A percentile compares a stretch with the other conserved stretches of the same genome.
Conservation (phyloP, 2,329 filamentous ascomycete genomes). For the Colletotrichum sp. region DNA sequence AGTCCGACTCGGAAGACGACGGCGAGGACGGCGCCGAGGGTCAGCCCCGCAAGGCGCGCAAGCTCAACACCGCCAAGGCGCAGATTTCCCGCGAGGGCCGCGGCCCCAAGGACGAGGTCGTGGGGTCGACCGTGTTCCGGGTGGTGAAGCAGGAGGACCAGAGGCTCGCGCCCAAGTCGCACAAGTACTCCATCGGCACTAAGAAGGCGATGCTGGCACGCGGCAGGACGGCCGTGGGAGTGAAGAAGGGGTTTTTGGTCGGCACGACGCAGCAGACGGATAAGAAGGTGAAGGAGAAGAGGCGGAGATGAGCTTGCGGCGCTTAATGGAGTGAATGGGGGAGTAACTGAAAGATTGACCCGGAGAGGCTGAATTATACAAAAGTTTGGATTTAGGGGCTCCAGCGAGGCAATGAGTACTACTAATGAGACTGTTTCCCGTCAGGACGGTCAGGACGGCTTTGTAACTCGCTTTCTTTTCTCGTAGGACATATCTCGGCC, state of each 20-base stretch:
- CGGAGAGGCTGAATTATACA: background rate
- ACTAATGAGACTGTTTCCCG: background rate
- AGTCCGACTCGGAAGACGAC: slow-evolving; percentile 53
- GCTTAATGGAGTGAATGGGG: background rate
- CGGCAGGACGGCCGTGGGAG: slow-evolving; percentile 40
- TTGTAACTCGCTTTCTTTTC: background rate
- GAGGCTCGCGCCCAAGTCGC: slow-evolving; percentile 53
- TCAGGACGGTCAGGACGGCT: background rate
- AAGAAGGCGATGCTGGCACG: slow-evolving; percentile 53
- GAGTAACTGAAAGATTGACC: background rate
- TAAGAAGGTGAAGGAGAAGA: background rate
- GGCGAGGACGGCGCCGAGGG: slow-evolving; percentile 27
- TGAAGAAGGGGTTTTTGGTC: slow-evolving; percentile 50
- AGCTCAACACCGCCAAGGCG: slow-evolving; percentile 45
- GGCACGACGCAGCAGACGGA: background rate
- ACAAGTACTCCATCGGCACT: slow-evolving; percentile 44
- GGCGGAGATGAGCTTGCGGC: background rate
- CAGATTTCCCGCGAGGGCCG: slow-evolving; percentile 38
- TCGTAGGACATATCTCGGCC: background rate
- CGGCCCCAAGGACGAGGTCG: slow-evolving; percentile 46
- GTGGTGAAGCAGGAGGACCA: slow-evolving; percentile 49
- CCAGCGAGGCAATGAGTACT: background rate
- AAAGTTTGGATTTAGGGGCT: slow-evolving; percentile 9
- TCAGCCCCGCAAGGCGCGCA: slow-evolving; percentile 45
- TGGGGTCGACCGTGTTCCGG: slow-evolving; percentile 61